Conservation (phyloP, 1,284 basidiomycete genomes). For the Fomitopsis palustris region DNA sequence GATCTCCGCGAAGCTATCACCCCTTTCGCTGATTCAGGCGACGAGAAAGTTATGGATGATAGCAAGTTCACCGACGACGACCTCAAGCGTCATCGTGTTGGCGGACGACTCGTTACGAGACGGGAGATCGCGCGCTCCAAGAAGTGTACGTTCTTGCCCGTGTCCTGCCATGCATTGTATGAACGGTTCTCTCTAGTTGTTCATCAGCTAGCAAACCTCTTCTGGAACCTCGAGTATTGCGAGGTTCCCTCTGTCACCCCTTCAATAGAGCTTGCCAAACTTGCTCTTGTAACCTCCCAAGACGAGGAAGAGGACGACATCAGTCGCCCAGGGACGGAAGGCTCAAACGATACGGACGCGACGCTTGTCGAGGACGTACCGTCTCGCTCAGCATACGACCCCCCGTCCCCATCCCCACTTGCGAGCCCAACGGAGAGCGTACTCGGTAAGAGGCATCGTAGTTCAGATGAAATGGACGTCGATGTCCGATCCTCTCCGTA, state of each 20-base stretch:
- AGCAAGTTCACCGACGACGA: constrained; percentile 77
- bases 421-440: constrained; percentile 44
- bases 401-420: constrained; percentile 21
- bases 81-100: constrained; percentile 78
- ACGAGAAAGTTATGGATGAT: constrained; percentile 54
- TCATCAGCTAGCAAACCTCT: constrained; percentile 73
- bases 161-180: constrained; percentile 6
- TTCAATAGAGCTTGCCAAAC: constrained; percentile 82
- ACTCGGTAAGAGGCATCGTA: constrained; percentile 69
- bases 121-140: constrained; percentile 80
- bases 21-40: constrained; percentile 49
- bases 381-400: constrained; percentile 22
- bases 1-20: constrained; percentile 78
- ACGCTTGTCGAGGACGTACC: constrained; percentile 77
- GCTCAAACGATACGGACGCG: constrained; percentile 81
- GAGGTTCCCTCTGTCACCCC: constrained; percentile 74
- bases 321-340: constrained; percentile 65
- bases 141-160: constrained; percentile 64
- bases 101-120: constrained; percentile 78
- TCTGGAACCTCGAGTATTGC: constrained; percentile 72
- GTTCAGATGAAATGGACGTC: constrained; percentile 44
- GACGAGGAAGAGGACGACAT: constrained; percentile 83
- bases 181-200: constrained; percentile 53
- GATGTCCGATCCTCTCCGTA: constrained; percentile 14
- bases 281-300: constrained; percentile 88